Evolutionary conservation across 2,329 filamentous ascomycete genomes (phyloP), one percentile per base, ranked within the genome.

Genomic region (Dactylellina haptotyla): DNA sequence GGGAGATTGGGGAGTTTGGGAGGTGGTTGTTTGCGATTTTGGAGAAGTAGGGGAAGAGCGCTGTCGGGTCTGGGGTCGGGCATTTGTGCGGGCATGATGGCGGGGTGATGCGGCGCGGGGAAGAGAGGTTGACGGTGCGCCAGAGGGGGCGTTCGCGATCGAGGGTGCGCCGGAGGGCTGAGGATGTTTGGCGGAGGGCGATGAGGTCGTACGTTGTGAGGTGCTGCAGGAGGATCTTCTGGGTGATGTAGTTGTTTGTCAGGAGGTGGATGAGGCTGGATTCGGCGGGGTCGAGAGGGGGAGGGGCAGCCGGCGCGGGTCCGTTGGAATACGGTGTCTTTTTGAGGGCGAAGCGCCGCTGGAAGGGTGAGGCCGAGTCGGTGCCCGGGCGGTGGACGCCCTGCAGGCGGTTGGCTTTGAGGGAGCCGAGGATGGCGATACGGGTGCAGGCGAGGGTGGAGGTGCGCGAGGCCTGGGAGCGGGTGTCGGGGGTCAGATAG

Each of bases 381-480:
- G 45, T 26, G 26, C 25, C 20, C 25, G 2, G 1, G 10, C 16
- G 9, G 18, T 61, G 37, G 18, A 34, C 5, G 41, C 67, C 67
- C 12, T 64, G 59, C 4, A 73, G 30, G 4, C 69, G 53, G n/a
- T 45, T 50, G 4, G 69, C 69, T 41, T 73, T 73, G 25, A 73
- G 46, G n/a, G 69, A 62, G n/a, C 69, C 69, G 14, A 73, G 61
- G 18, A 73, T 73, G 46, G 54, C 56, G 48, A 73, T 57, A 18
- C 69, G 69, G 9, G 69, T 63, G 61, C 69, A 73, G n/a, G 62
- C 69, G 20, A 73, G 61, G 39, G 48, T 58, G 39, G 54, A 4
- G 2, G 28, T 64, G 25, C 46, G 43, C 12, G 61, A 66, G 5
- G 54, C 16, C 41, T 73, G 62, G 23, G 45, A 46, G 3, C 54